Conservation (phyloP, 306 rosid species). For the Alnus rubra region DNA sequence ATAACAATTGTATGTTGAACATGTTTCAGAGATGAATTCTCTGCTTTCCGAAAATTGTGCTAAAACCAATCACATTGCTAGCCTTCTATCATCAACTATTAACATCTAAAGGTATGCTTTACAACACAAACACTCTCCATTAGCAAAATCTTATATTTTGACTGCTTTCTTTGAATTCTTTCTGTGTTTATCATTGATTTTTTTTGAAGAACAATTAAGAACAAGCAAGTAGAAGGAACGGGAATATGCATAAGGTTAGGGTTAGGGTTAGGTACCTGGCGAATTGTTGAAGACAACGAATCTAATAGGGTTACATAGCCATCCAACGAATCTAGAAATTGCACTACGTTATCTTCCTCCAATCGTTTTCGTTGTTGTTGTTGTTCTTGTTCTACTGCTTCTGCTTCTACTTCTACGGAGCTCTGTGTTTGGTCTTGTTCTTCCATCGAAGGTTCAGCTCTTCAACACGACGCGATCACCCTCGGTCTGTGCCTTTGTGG, state of each 20-base stretch:
- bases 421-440: conserved; percentile 19
- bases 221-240: neutral
- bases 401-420: conserved; percentile 23
- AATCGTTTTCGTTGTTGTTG: conserved; percentile 15
- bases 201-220: neutral
- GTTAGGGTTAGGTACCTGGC: conserved; percentile 47
- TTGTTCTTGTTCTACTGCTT: conserved; percentile 13
- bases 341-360: conserved; percentile 50
- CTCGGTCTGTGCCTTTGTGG: neutral
- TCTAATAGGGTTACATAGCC: conserved; percentile 52
- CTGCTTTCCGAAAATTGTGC: neutral
- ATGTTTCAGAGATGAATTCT: neutral
- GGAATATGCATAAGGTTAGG: neutral
- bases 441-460: conserved; percentile 27
- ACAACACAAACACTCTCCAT: neutral
- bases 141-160: neutral
- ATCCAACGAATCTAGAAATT: conserved; percentile 69
- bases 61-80: neutral
- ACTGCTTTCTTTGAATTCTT: neutral
- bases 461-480: neutral
- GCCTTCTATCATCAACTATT: too few relatives aligned
- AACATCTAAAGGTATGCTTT: too few relatives aligned
- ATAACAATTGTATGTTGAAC: neutral
- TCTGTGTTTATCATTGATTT: neutral
- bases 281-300: conserved; percentile 62